These are phyloP conservation scores for Hymenoscyphus linearis DNA, from an alignment of 2,329 filamentous ascomycete species.

Conservation along the genomic window DNA sequence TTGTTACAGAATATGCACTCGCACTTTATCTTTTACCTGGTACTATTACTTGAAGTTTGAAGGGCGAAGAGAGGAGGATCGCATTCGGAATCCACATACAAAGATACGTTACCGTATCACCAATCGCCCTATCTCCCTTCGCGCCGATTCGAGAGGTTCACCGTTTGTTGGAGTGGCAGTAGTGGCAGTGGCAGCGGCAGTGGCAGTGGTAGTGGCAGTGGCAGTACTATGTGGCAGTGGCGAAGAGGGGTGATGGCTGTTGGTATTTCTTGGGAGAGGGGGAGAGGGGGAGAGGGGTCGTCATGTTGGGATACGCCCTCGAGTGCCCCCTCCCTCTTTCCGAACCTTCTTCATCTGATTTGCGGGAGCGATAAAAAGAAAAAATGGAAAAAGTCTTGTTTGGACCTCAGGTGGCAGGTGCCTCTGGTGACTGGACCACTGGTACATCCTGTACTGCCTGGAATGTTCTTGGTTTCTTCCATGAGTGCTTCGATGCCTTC, in stretches of 20 bases:
- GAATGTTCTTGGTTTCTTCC: constrained; percentile 8
- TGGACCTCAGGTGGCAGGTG: background rate
- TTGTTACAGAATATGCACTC: background rate
- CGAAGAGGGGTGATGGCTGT: background rate
- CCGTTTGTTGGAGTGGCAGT: background rate
- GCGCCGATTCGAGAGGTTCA: background rate
- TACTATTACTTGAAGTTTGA: background rate
- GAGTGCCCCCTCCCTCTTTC: background rate
- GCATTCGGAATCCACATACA: too few relatives aligned
- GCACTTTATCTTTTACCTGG: too few relatives aligned
- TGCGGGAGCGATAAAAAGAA: background rate
- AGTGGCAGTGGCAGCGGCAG: too few relatives aligned
- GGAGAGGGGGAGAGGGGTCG: too few relatives aligned
- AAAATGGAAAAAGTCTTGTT: background rate
- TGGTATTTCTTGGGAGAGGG: too few relatives aligned
- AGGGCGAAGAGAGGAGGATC: too few relatives aligned
- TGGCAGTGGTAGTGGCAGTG: too few relatives aligned
- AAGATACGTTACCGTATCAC: background rate
- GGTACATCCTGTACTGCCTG: constrained; percentile 3
- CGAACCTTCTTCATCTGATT: background rate
- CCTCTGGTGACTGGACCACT: too few relatives aligned
- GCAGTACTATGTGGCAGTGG: too few relatives aligned
- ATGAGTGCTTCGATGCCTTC: background rate
- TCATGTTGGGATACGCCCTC: too few relatives aligned
- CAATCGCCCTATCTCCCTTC: too few relatives aligned